Conservation (phyloP, 331 rosid species). For the Quercus phellos region DNA sequence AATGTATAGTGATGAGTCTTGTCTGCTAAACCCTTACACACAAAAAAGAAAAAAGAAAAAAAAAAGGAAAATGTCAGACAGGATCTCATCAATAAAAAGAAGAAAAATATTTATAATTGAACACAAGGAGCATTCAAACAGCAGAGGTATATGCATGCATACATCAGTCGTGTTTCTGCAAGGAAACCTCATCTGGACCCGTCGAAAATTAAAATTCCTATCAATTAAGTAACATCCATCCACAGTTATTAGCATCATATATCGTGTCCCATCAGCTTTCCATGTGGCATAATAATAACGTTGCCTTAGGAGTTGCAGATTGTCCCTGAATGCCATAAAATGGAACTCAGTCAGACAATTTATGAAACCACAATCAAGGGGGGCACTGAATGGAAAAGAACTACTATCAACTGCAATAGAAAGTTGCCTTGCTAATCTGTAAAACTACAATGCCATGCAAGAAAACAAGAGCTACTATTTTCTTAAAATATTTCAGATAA, state of each 20-base stretch:
- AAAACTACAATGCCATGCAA: neutral
- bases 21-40: slow-evolving; percentile 57
- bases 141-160: slow-evolving; percentile 19
- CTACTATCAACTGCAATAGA: slow-evolving; percentile 12
- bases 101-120: neutral
- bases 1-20: slow-evolving; percentile 79
- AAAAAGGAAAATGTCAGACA: slow-evolving; percentile 24
- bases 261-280: slow-evolving; percentile 99
- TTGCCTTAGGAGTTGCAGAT: slow-evolving; percentile 81
- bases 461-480: neutral
- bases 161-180: slow-evolving; percentile 75
- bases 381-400: neutral
- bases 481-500: neutral
- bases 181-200: slow-evolving; percentile 98
- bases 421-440: neutral
- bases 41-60: slow-evolving; percentile 11
- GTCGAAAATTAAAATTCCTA: slow-evolving; percentile 76
- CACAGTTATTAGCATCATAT: slow-evolving; percentile 88
- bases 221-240: slow-evolving; percentile 95
- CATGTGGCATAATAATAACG: slow-evolving; percentile 99
- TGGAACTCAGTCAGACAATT: slow-evolving; percentile 10
- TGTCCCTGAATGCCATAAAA: slow-evolving; percentile 57
- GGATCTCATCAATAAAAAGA: slow-evolving; percentile 22
- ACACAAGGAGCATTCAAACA: neutral
- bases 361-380: slow-evolving; percentile 16